Evolutionary conservation across 1,139 yeast species (phyloP).

Genomic region (Candida glucosophila): DNA sequence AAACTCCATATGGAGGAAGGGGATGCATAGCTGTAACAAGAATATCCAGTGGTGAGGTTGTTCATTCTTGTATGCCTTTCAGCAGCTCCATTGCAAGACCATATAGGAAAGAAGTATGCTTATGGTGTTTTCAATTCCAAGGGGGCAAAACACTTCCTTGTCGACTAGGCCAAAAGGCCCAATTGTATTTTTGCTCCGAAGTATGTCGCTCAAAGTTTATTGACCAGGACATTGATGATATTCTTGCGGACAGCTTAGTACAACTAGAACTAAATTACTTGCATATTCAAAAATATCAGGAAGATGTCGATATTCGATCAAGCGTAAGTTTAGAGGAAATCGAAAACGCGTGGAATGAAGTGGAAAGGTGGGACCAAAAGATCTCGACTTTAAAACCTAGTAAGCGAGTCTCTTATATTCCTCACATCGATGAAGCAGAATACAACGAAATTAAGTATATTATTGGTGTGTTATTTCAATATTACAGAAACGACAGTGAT

Average conservation of each 20-base stretch:
- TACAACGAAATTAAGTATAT: constrained; percentile 32
- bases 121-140: constrained; percentile 45
- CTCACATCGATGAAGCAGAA: constrained; percentile 27
- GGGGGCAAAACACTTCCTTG: no score
- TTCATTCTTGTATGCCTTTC: constrained; percentile 37
- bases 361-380: constrained; percentile 28
- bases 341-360: constrained; percentile 19
- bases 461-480: constrained; percentile 20
- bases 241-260: constrained; percentile 16
- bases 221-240: constrained; percentile 12
- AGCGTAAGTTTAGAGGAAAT: constrained; percentile 11
- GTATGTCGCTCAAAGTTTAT: constrained; percentile 30
- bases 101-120: constrained; percentile 61
- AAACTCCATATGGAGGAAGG: constrained; percentile 49
- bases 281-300: no score
- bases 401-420: constrained; percentile 20
- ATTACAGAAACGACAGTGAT: constrained; percentile 10
- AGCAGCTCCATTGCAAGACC: constrained; percentile 43
- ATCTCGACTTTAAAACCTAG: constrained; percentile 17
- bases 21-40: constrained; percentile 47
- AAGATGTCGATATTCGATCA: no score
- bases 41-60: constrained; percentile 32
- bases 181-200: constrained; percentile 53
- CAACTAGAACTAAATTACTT: constrained; percentile 19
- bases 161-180: no score